Evolutionary conservation across 1,139 yeast species (phyloP), one percentile per base, ranked within the genome.

Genomic region (Blastobotrys persicus): DNA sequence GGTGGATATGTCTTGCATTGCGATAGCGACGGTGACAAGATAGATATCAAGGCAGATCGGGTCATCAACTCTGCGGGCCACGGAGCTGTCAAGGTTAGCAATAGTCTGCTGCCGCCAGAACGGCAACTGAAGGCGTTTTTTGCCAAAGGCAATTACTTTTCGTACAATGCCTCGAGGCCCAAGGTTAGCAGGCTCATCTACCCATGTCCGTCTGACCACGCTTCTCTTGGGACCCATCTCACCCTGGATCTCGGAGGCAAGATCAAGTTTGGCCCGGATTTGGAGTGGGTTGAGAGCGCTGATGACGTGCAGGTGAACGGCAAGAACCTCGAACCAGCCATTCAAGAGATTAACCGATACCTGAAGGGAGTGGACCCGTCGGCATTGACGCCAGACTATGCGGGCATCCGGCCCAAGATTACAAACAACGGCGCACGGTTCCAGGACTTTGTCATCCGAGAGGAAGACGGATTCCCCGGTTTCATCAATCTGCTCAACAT

Each of bases 71-170:
- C 88, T 28, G 95, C 92, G 0, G 97, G 97, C 0, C 71, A 85
- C 35, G 74, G 79, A 58, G 95, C 96, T 0, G 85, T 85, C 4
- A 65, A 68, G 28, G 67, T 89, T 1, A 77, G 92, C 13, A 87
- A 87, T 60, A 62, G 85, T 74, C 60, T 88, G 12, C 69, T 87
- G 4, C 95, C 95, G 0, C 50, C 63, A n/a, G 77, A 77, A 0
- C 68, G 86, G 33, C 86, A 83, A 26, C 64, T 79, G 41, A 71
- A 70, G 31, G 77, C 85, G 4, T 79, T 74, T 59, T 89, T 78
- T 63, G 96, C 91, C 20, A 89, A 88, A 66, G 97, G 97, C 0
- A 87, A 83, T 56, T 89, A 89, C 65, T 89, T 78, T 55, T 69
- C 83, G 4, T 83, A 77, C 58, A 71, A 75, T 17, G 74, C 76